These are phyloP conservation scores for Irpex sp. DNA, from an alignment of 1,284 basidiomycete species.

Conservation along the genomic window DNA sequence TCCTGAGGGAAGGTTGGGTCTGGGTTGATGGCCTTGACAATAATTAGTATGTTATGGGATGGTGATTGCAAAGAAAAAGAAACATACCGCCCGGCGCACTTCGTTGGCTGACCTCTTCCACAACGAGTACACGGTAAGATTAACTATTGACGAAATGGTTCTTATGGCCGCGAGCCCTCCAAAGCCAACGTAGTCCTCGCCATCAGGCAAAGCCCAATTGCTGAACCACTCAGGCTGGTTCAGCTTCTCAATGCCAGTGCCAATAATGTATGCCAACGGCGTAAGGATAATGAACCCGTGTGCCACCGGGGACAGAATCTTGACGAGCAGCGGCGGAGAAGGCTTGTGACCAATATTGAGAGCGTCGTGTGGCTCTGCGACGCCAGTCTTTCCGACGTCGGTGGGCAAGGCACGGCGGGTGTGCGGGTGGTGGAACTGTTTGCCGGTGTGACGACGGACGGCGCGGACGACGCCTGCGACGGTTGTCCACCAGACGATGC, in stretches of 20 bases:
- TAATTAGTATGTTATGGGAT: neutral
- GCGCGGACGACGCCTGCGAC: conserved; percentile 12
- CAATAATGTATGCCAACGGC: conserved; percentile 11
- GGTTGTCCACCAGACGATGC: conserved; percentile 14
- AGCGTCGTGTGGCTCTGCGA: conserved; percentile 1
- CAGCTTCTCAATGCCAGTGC: conserved; percentile 8
- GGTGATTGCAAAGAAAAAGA: neutral
- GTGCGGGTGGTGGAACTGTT: neutral
- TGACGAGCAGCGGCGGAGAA: conserved; percentile 2
- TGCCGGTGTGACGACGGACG: conserved; percentile 1
- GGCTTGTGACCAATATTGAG: conserved; percentile 3
- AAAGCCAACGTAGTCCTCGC: conserved; percentile 7
- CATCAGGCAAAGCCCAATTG: conserved; percentile 7
- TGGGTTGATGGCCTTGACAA: conserved; percentile 3
- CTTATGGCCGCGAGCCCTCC: conserved; percentile 3
- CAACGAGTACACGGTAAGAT: neutral
- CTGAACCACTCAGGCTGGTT: conserved; percentile 16
- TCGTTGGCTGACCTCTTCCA: neutral
- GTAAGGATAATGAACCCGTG: conserved; percentile 10
- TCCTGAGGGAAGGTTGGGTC: conserved; percentile 9
- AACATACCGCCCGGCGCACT: neutral
- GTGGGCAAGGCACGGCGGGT: conserved; percentile 1
- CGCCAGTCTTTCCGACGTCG: conserved; percentile 4
- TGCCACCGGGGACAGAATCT: conserved; percentile 8
- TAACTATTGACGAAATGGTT: conserved; percentile 7